Percentiles rank a stretch among this genome's conserved stretches.
phyloP scores from a whole-genome alignment of 1,139 yeast genomes.

The Sugiyamaella castrensis region DNA sequence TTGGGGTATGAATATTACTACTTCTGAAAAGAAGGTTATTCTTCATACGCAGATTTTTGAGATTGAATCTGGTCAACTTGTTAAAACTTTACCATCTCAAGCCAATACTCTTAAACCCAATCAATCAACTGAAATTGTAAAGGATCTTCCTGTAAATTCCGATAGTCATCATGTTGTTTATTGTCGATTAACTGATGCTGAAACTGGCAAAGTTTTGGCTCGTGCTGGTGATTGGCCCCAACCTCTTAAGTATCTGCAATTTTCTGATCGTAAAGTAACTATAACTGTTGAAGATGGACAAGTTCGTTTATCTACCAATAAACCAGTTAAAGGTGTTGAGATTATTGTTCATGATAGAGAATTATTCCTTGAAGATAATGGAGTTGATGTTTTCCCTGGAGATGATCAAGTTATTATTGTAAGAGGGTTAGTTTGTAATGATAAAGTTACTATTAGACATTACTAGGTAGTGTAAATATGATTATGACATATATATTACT shows the following conservation, averaged over 20 bases:
- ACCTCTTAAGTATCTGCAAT: slow-evolving; percentile 46
- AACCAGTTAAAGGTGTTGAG: slow-evolving; percentile 46
- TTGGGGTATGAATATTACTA: slow-evolving; percentile 45
- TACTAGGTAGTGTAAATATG: slow-evolving; percentile 4
- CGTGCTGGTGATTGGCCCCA: slow-evolving; percentile 53
- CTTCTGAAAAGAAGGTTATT: slow-evolving; percentile 28
- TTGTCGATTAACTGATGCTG: slow-evolving; percentile 16
- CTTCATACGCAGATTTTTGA: slow-evolving; percentile 39
- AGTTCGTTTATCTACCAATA: slow-evolving; percentile 30
- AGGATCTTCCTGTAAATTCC: slow-evolving; percentile 22
- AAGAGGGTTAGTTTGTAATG: slow-evolving; percentile 15
- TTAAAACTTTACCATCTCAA: slow-evolving; percentile 21
- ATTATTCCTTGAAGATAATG: slow-evolving; percentile 40
- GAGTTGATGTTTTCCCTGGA: slow-evolving; percentile 46
- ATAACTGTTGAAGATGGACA: slow-evolving; percentile 20
- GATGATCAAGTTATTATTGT: slow-evolving; percentile 26
- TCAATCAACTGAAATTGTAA: slow-evolving; percentile 38
- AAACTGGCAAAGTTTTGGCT: slow-evolving; percentile 31
- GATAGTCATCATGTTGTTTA: slow-evolving; percentile 20
- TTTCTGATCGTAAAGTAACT: slow-evolving; percentile 30
- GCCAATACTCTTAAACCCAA: slow-evolving; percentile 35
- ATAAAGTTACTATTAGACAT: slow-evolving; percentile 17
- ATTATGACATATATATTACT: no score
- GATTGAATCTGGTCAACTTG: slow-evolving; percentile 36
- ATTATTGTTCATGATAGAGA: slow-evolving; percentile 29